A percentile compares a stretch with the other conserved stretches of the same genome.
phyloP scores from a whole-genome alignment of 768 basidiomycete genomes.

The Auricularia auricula-judae region DNA sequence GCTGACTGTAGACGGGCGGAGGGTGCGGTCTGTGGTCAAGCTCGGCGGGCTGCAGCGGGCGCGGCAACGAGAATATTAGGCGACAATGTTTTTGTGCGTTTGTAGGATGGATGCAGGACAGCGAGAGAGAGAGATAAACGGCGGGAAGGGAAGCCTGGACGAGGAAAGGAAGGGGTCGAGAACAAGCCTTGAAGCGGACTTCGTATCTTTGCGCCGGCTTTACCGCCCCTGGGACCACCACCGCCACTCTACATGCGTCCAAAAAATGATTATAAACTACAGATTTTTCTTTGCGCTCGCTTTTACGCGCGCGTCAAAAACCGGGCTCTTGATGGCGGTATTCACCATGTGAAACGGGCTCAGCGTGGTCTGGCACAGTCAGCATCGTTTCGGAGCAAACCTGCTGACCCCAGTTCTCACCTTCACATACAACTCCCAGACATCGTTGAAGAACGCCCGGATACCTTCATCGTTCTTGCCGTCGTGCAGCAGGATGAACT shows the following conservation, averaged over 20 bases:
- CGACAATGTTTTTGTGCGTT: conserved; percentile 1
- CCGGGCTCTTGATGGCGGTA: conserved; percentile 61
- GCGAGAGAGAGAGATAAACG: conserved; percentile 12
- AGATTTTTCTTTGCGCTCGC: conserved; percentile 81
- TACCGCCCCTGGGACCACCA: not conserved
- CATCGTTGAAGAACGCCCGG: conserved; percentile 80
- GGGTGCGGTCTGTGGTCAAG: not conserved
- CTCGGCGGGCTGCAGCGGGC: not conserved
- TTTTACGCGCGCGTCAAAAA: conserved; percentile 77
- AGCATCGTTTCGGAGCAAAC: not conserved
- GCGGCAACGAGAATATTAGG: not conserved
- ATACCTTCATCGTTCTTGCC: conserved; percentile 97
- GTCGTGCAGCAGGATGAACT: conserved; percentile 91
- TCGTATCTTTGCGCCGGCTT: not conserved
- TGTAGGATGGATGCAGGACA: conserved; percentile 4
- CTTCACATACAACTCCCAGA: conserved; percentile 98
- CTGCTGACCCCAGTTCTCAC: conserved; percentile 29
- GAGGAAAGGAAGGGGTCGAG: conserved; percentile 1
- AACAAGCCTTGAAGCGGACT: not conserved
- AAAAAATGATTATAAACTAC: conserved; percentile 19
- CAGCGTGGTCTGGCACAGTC: conserved; percentile 51
- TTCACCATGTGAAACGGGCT: conserved; percentile 98
- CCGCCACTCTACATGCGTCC: not conserved
- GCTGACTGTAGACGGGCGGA: not conserved
- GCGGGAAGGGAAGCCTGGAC: not conserved